A percentile compares a stretch with the other conserved stretches of the same genome.
These are phyloP conservation scores for Nigrospora osmanthi DNA, from an alignment of 2,329 filamentous ascomycete species.

Conservation along the genomic window DNA sequence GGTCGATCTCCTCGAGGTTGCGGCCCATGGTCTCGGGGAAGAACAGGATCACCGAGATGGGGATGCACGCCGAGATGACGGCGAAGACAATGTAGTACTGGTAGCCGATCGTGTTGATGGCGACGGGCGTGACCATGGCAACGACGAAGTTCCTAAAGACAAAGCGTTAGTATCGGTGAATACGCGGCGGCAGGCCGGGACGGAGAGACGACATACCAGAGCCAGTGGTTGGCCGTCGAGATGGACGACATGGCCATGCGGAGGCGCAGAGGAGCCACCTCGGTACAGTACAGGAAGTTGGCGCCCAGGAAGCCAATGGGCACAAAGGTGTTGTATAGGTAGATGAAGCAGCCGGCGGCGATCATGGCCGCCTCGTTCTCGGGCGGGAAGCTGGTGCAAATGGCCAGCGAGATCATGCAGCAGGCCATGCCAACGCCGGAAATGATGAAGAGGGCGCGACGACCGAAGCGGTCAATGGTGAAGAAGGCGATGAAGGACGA, in stretches of 20 bases:
- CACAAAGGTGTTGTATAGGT: slow-evolving; percentile 53
- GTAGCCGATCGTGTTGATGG: slow-evolving; percentile 41
- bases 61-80: slow-evolving; percentile 34
- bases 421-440: slow-evolving; percentile 41
- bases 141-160: slow-evolving; percentile 32
- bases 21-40: slow-evolving; percentile 44
- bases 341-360: slow-evolving; percentile 47
- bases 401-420: slow-evolving; percentile 46
- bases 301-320: slow-evolving; percentile 51
- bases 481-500: slow-evolving; percentile 41
- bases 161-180: slow-evolving; percentile 1
- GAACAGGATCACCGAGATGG: slow-evolving; percentile 33
- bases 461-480: slow-evolving; percentile 41
- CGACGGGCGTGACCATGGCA: slow-evolving; percentile 35
- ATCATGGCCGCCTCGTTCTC: slow-evolving; percentile 38
- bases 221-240: slow-evolving; percentile 46
- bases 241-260: slow-evolving; percentile 48
- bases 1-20: slow-evolving; percentile 36
- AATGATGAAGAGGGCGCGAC: slow-evolving; percentile 42
- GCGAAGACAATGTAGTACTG: slow-evolving; percentile 43
- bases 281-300: slow-evolving; percentile 53
- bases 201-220: slow-evolving; percentile 25
- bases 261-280: slow-evolving; percentile 44
- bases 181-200: not conserved
- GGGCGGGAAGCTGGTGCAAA: slow-evolving; percentile 39